Conservation (phyloP, 257 asterid genomes). For the Mentha longifolia region DNA sequence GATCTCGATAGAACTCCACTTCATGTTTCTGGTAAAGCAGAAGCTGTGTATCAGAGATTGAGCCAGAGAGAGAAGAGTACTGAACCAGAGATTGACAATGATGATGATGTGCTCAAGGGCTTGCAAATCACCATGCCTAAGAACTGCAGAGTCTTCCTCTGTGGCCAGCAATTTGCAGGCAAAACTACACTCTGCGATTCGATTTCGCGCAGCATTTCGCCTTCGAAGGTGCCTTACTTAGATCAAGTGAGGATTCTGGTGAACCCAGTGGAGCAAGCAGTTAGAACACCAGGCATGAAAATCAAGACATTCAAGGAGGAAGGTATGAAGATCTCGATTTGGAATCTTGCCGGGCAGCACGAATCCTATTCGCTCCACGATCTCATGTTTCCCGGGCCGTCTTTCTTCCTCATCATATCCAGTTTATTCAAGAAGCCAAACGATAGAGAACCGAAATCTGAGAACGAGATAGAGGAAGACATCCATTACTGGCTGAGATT, state of each 20-base stretch:
- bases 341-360: conserved; percentile 86
- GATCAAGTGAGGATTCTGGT: conserved; percentile 73
- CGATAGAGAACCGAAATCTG: conserved; percentile 62
- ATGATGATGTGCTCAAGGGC: conserved; percentile 51
- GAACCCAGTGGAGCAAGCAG: conserved; percentile 79
- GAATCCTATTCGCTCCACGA: conserved; percentile 69
- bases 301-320: conserved; percentile 66
- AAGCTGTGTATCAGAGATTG: conserved; percentile 56
- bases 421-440: conserved; percentile 67
- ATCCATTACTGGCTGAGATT: conserved; percentile 81
- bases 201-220: conserved; percentile 58
- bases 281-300: conserved; percentile 60
- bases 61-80: conserved; percentile 53
- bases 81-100: conserved; percentile 57
- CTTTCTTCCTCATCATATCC: conserved; percentile 58
- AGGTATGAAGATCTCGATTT: conserved; percentile 68
- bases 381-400: conserved; percentile 85
- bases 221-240: conserved; percentile 57
- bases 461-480: conserved; percentile 71
- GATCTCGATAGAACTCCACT: conserved; percentile 73
- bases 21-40: conserved; percentile 62
- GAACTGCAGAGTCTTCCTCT: conserved; percentile 68
- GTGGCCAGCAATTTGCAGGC: conserved; percentile 49
- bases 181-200: conserved; percentile 69
- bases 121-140: conserved; percentile 69